These are phyloP conservation scores for Globisporangium polare DNA, from an alignment of 352 stramenopile species.

Conservation along the genomic window DNA sequence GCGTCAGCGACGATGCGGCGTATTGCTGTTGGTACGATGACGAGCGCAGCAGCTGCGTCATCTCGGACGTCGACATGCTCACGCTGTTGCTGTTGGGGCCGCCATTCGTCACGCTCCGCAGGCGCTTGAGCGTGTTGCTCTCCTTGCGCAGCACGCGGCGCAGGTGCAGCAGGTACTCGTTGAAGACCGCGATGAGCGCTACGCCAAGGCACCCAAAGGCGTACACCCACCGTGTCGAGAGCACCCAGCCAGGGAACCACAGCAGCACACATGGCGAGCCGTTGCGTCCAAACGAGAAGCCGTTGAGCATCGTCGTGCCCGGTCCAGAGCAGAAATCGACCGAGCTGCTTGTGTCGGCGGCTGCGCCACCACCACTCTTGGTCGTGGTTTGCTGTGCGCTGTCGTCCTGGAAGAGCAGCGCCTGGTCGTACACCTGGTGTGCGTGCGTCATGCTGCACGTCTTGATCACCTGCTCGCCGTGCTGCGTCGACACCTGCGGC, in stretches of 20 bases:
- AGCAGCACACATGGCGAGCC: conserved; percentile 55
- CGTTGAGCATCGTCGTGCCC: conserved; percentile 75
- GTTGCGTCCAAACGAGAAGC: conserved; percentile 41
- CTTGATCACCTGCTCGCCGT: conserved; percentile 58
- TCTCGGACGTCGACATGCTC: conserved; percentile 18
- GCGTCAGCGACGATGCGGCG: conserved; percentile 17
- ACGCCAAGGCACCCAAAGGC: conserved; percentile 48
- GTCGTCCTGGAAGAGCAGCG: conserved; percentile 35
- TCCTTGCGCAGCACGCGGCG: conserved; percentile 61
- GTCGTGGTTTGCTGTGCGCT: conserved; percentile 1
- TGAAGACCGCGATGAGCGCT: conserved; percentile 55
- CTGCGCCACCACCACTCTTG: background rate
- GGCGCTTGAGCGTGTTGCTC: conserved; percentile 42
- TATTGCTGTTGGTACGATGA: conserved; percentile 22
- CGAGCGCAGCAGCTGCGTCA: conserved; percentile 39
- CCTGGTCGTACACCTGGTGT: conserved; percentile 52
- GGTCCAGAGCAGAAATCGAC: conserved; percentile 47
- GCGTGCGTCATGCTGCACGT: conserved; percentile 71
- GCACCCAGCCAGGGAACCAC: conserved; percentile 72
- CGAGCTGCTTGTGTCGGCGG: background rate
- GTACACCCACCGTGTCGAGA: conserved; percentile 53
- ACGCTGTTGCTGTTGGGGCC: conserved; percentile 11
- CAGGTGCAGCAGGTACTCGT: conserved; percentile 71
- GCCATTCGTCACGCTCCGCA: conserved; percentile 11
- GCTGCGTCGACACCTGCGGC: conserved; percentile 46